Evolutionary conservation across 2,329 filamentous ascomycete genomes (phyloP), one percentile per base, ranked within the genome.

Genomic region (Spiromastix sp.): DNA sequence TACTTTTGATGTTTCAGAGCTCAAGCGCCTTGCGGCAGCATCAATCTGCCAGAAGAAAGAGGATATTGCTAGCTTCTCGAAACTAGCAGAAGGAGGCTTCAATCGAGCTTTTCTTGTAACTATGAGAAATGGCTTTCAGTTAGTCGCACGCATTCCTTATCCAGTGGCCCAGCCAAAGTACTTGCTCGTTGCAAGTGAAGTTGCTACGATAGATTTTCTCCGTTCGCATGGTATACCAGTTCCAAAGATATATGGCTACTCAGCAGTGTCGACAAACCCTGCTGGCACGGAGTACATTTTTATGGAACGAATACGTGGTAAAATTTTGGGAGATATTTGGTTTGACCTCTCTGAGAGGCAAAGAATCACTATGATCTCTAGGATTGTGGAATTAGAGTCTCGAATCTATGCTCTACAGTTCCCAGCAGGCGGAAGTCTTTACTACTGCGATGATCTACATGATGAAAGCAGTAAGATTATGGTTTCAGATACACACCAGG

Each of bases 81-180:
- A 61, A 35, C 12, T 61, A 9, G 48, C 49, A 2, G 57, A 63
- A 37, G 57, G 57, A 24, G 54, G 51, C 2, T 59, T 55, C 36
- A 59, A 61, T 38, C 50, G 56, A 2, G 33, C 55, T 0, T 57
- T 61, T 28, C 42, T 54, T 17, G 41, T 50, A 5, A 42, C 34
- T 2, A 50, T 59, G 42, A 41, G 39, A 12, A 46, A 58, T 42
- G 50, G 49, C 2, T 38, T 36, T 2, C 43, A 40, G 19, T 36
- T 59, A 19, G 30, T 61, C 28, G 54, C 50, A 4, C 47, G 55
- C 26, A 31, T 60, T 3, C 57, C 56, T 2, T 59, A 60, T 37
- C 51, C 51, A 3, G 45, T 40, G 4, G 52, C 50, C 9, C 24
- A 43, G 7, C 53, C 51, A 4, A 36, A 43, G 25, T 30, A 41